A percentile compares a stretch with the other conserved stretches of the same genome.
phyloP scores from a whole-genome alignment of 768 basidiomycete species.

The Kwoniella europaea region DNA sequence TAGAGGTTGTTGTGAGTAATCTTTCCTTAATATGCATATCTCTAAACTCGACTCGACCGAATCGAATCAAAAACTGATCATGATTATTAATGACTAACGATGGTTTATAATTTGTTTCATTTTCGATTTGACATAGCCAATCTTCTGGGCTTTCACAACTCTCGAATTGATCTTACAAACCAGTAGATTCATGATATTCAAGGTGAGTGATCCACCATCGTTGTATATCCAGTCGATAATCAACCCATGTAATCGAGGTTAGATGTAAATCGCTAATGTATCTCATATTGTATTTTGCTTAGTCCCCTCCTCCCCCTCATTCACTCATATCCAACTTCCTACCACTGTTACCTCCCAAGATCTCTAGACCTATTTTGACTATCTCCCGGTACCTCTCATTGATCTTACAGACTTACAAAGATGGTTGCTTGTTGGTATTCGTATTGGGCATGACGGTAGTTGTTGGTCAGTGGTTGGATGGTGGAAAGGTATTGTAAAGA shows the following conservation, averaged over 20 bases:
- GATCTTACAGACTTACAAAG: constrained; percentile 52
- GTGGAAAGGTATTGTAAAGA: constrained; percentile 2
- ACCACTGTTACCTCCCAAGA: constrained; percentile 55
- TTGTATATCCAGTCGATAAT: background rate
- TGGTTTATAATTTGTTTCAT: background rate
- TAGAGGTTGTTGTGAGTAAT: constrained; percentile 43
- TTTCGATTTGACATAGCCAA: constrained; percentile 39
- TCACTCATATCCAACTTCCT: constrained; percentile 54
- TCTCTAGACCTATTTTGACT: constrained; percentile 52
- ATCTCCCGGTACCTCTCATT: constrained; percentile 53
- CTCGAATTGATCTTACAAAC: constrained; percentile 57
- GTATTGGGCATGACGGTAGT: constrained; percentile 43
- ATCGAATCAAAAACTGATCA: too few relatives aligned
- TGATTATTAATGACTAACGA: too few relatives aligned
- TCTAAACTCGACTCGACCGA: too few relatives aligned
- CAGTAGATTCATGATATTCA: constrained; percentile 55
- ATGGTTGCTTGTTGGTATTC: constrained; percentile 55
- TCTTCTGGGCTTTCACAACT: constrained; percentile 59
- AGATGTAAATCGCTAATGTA: constrained; percentile 4
- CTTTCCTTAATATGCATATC: too few relatives aligned
- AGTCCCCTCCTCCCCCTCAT: constrained; percentile 57
- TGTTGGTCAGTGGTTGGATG: constrained; percentile 28
- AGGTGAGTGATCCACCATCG: constrained; percentile 34
- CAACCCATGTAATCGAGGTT: too few relatives aligned
- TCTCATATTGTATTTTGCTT: background rate